Evolutionary conservation across 2,329 filamentous ascomycete species (phyloP), one percentile per base, ranked within the genome.

Genomic region (Colletotrichum filicis): DNA sequence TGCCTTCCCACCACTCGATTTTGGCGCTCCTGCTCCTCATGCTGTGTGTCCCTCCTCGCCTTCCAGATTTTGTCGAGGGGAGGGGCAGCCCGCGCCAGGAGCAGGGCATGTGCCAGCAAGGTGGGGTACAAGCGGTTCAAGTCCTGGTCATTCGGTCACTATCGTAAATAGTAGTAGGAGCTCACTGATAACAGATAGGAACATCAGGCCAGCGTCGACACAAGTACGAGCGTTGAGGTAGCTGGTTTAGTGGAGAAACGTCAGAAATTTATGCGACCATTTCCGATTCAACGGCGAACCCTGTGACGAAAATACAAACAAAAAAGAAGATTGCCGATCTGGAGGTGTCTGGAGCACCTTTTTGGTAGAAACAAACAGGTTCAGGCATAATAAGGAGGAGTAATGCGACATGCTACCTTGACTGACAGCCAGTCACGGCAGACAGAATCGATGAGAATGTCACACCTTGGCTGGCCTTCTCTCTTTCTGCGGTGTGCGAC

Each of bases 211-310:
- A 57, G 35, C 56, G 35, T 58, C 69, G 42, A 26, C n/a, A 6
- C 35, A 53, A 61, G 37, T 73, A 73, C 71, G 58, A 66, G 56
- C 57, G 71, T 73, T 71, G 53, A 73, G 46, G 71, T 73, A 71
- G 66, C 55, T 30, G 35, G 56, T 73, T 46, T 49, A 49, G 42
- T 49, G 61, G 32, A 68, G 56, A 35, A 22, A 60, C 26, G 42
- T 71, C 60, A 28, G 71, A 71, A 73, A 66, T 61, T 73, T 14
- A 64, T 55, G 61, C 61, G 61, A 64, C 61, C 30, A 52, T 32
- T 35, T 35, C 61, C 46, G 46, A 37, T 55, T 64, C 4, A 37
- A 37, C 46, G 30, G 49, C 19, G 61, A 55, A 64, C 61, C 61
- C 28, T 53, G 30, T 52, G 32, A n/a, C 61, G 22, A 55, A 55